Base-by-base conservation (phyloP, 2,329 filamentous ascomycete genomes). In the Paracamarosporium sp. region DNA sequence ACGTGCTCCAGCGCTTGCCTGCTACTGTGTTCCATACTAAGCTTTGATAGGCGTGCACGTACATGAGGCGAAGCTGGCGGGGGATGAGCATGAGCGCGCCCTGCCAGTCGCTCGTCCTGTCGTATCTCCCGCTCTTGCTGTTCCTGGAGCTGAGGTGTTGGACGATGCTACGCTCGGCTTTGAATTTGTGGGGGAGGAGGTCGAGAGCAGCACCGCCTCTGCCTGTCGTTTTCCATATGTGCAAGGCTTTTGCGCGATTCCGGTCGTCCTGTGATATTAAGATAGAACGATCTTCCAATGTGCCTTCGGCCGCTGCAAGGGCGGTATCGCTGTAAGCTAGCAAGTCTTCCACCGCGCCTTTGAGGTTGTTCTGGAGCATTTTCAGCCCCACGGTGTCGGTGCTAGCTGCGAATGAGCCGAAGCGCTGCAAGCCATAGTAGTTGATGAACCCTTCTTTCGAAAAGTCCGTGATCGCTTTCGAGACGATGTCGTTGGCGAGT, bases 381-480 rank as follows among this genome's bases (percentile, higher is more conserved):
- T 91, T 89, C 72, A 90, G 86, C 47, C 95, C 95, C 48, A 97
- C 82, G 38, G 89, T 85, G 70, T 98, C 92, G 0, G 95, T 99
- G 31, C 93, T 90, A 12, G 91, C 90, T 27, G 87, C 81, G 76
- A 95, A 94, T 0, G 93, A 94, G 27, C 95, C 95, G 69, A 99
- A 99, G 24, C 95, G 88, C 78, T 99, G 95, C n/a, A 98, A 87
- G 8, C 95, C 95, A 71, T 93, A 99, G 80, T 98, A 99, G 78
- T 99, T 99, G 78, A 99, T 88, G 81, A 96, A 99, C 2, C 95
- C 95, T 43, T 89, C 85, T 41, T 87, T 79, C 53, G 84, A 82
- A 64, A 98, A 86, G 61, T 89, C 86, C 40, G 84, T 80, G 50
- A 97, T 80, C 1, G 91, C 83, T 60, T 81, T 70, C 60, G 83